These are phyloP conservation scores for Taiwanofungus camphoratus DNA, from an alignment of 1,284 basidiomycete genomes.

Conservation along the genomic window DNA sequence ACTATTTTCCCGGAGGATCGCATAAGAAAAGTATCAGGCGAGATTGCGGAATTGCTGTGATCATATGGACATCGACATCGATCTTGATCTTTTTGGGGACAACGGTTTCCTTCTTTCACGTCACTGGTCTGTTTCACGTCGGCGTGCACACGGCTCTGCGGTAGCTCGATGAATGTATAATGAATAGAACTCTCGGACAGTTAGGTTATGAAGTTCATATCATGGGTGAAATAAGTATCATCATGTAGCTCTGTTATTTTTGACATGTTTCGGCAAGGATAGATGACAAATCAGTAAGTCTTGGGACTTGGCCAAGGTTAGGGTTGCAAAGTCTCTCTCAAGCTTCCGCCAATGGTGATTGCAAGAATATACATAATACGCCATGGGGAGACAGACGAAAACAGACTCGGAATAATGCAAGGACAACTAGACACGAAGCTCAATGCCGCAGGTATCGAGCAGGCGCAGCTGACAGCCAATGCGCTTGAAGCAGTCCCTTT, in stretches of 20 bases:
- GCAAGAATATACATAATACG: constrained; percentile 55
- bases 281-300: no score
- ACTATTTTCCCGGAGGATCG: constrained; percentile 52
- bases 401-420: constrained; percentile 56
- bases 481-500: constrained; percentile 48
- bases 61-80: neutral
- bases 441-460: constrained; percentile 51
- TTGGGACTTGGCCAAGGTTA: constrained; percentile 5
- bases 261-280: no score
- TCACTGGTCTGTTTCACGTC: no score
- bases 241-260: no score
- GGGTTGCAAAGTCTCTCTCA: constrained; percentile 1
- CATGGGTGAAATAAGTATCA: no score
- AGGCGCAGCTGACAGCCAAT: constrained; percentile 49
- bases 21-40: constrained; percentile 42
- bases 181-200: no score
- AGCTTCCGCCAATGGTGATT: constrained; percentile 12
- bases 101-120: no score
- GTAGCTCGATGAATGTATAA: no score
- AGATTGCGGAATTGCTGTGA: constrained; percentile 35
- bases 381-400: constrained; percentile 72
- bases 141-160: no score
- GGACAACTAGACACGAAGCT: constrained; percentile 64
- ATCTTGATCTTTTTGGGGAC: no score
- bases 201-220: no score